Conservation (phyloP, 345 rosid species). For the Eucalyptus pauciflora region DNA sequence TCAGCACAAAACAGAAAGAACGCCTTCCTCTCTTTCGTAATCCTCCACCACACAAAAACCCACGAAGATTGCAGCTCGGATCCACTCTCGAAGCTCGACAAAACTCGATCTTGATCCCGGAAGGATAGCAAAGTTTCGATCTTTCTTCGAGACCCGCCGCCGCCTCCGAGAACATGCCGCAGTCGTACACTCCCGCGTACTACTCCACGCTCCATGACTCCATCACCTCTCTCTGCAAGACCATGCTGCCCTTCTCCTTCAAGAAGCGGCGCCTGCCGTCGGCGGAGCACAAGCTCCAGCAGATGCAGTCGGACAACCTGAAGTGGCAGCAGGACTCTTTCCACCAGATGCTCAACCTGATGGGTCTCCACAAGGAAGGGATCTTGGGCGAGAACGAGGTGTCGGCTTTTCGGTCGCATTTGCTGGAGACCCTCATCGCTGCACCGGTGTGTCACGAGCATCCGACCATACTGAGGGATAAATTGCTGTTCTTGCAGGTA, state of each 20-base stretch:
- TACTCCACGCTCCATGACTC: slow-evolving; percentile 72
- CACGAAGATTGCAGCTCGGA: neutral
- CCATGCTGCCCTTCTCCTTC: slow-evolving; percentile 55
- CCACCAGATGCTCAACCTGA: slow-evolving; percentile 63
- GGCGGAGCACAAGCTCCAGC: slow-evolving; percentile 36
- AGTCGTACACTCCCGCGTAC: slow-evolving; percentile 61
- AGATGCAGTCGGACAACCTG: slow-evolving; percentile 63
- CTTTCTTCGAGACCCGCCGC: neutral
- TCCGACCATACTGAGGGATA: slow-evolving; percentile 39
- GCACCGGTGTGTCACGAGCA: slow-evolving; percentile 46
- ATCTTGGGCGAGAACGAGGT: slow-evolving; percentile 45
- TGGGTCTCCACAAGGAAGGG: slow-evolving; percentile 63
- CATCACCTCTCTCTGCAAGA: slow-evolving; percentile 72
- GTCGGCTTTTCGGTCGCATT: slow-evolving; percentile 39
- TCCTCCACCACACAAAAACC: neutral
- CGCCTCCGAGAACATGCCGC: slow-evolving; percentile 26
- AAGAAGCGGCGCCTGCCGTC: slow-evolving; percentile 43
- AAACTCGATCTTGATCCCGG: neutral
- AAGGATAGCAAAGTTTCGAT: neutral
- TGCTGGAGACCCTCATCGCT: slow-evolving; percentile 50
- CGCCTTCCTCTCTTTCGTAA: neutral
- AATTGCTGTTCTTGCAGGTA: slow-evolving; percentile 70
- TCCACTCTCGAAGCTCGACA: neutral
- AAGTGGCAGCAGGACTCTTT: slow-evolving; percentile 82
- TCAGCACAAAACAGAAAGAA: neutral